Evolutionary conservation across 139 green algal species (phyloP), one percentile per base, ranked within the genome.

Genomic region (Coelastrella sp.): DNA sequence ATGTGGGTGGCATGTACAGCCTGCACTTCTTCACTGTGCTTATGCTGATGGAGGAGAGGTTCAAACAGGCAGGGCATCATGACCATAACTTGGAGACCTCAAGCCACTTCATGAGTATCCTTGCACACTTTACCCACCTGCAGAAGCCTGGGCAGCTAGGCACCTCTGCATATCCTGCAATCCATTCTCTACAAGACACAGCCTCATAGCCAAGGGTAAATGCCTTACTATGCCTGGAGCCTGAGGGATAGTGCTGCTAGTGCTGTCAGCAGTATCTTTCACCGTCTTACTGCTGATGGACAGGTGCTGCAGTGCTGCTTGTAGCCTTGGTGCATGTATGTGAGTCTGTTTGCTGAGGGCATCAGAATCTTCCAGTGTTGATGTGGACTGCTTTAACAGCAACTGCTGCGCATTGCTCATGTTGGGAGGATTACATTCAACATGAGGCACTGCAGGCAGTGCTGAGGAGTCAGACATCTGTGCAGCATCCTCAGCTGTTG

Each of bases 201-300:
- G 75, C 75, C 75, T 34, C 75, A 82, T 53, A 11, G 75, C 30
- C 4, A 82, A 21, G 1, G 75, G 75, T 53, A 82, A 35, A 15
- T 82, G 53, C 38, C 75, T 34, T 35, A 71, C 35, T 38, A 71
- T 25, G 19, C 34, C 53, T 37, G 5, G 19, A 48, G 13, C 30
- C 45, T 25, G 21, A 30, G 30, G 23, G 0, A 45, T 23, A 0
- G 2, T 34, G 21, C 5, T 57, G 11, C 45, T 57, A 17, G 41
- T 79, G 71, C 32, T 7, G 38, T 35, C 19, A 27, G 19, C 3
- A 1, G 19, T 23, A n/a, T 66, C 13, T 2, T 27, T 2, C 0
- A 27, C 57, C 27, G 23, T 23, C 57, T 30, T 23, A 66, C 0
- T 34, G 53, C 53, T 64, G 53, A 17, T 21, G 2, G 53, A 21